Evolutionary conservation across 257 asterid species (phyloP), one percentile per base, ranked within the genome.

Genomic region (Capsicum rhomboideum): DNA sequence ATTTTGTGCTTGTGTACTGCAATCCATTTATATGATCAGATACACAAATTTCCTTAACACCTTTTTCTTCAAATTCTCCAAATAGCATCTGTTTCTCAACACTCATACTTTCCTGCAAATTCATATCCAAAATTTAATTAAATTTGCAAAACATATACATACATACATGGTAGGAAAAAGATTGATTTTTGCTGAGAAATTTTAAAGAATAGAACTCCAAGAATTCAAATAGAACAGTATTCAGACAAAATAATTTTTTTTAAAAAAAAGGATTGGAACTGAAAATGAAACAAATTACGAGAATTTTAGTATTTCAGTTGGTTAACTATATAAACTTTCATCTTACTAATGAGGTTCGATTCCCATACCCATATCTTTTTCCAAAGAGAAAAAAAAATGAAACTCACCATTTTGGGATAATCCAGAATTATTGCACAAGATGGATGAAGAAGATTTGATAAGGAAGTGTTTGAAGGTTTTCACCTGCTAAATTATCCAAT

Each of bases 21-120:
- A 75, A 23, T 75, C 61, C 81, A 49, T 49, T 75, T 17, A 75
- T 75, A 49, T 75, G 81, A 49, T 75, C 44, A 75, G 81, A 75
- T 6, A 49, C 61, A 75, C 81, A 23, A 75, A 71, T 71, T 40
- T 40, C 54, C 10, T 64, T 0, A 13, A 6, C 87, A 23, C 83
- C 90, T 4, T 67, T 85, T 11, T 85, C 95, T 79, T 83, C 93
- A 34, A 82, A 85, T 69, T 91, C 90, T 31, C 31, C 85, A 14
- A 34, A n/a, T 40, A 90, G 31, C 64, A 68, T 82, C 84, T 63
- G 50, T 81, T 84, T 88, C 74, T 66, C 90, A 29, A 90, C 78
- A 69, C 77, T 90, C 92, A 88, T 87, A 67, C 78, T 82, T 61
- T 82, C 90, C 97, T 87, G 91, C 50, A 52, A 49, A 50, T 53